phyloP scores from a whole-genome alignment of 2,329 filamentous ascomycete species.

The Daldinia eschscholtzii region DNA sequence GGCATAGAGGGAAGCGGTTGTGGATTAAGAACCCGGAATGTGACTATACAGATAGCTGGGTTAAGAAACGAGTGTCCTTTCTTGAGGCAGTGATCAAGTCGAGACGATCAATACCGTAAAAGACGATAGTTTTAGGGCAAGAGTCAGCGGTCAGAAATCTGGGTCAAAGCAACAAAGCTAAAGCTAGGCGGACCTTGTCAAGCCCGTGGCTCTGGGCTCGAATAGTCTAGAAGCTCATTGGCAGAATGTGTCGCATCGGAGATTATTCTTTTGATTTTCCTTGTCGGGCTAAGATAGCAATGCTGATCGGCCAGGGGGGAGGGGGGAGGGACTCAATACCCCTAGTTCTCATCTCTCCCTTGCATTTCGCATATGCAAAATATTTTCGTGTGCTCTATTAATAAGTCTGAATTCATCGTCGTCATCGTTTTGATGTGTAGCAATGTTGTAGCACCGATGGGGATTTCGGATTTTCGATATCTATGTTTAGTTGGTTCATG shows the following conservation, averaged over 20 bases:
- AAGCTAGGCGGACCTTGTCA: conserved; percentile 24
- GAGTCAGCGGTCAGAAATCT: conserved; percentile 20
- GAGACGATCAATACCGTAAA: conserved; percentile 14
- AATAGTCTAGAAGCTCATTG: conserved; percentile 39
- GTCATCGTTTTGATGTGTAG: conserved; percentile 9
- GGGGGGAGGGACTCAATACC: conserved; percentile 10
- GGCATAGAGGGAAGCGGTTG: not conserved
- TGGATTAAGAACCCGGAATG: conserved; percentile 6
- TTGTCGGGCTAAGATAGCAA: conserved; percentile 26
- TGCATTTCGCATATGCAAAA: conserved; percentile 13
- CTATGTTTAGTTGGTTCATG: not conserved
- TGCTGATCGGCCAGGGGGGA: conserved; percentile 16
- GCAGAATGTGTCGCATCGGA: conserved; percentile 34
- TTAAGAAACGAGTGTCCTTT: conserved; percentile 6
- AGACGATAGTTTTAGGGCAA: not conserved
- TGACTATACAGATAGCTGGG: not conserved
- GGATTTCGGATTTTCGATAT: not conserved
- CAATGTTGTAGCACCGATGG: conserved; percentile 3
- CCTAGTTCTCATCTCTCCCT: conserved; percentile 12
- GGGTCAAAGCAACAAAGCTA: not conserved
- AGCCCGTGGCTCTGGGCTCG: conserved; percentile 15
- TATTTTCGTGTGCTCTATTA: conserved; percentile 27
- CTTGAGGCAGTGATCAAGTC: conserved; percentile 16
- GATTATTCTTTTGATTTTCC: conserved; percentile 35
- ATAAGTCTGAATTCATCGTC: conserved; percentile 12